These are phyloP conservation scores for Blastomyces gilchristii DNA, from an alignment of 2,329 filamentous ascomycete species.

Conservation along the genomic window DNA sequence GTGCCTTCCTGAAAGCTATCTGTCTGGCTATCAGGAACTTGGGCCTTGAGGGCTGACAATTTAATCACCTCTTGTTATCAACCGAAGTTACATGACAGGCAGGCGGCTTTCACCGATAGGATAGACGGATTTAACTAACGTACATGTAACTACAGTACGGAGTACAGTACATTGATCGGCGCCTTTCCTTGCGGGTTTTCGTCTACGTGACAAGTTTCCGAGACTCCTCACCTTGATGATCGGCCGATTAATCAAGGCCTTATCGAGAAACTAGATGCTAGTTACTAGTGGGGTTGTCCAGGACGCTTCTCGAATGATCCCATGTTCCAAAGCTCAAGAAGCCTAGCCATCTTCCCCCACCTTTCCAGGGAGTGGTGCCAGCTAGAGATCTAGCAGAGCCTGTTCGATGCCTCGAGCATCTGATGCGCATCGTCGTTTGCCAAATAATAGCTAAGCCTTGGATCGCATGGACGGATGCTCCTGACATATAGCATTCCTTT, in stretches of 20 bases:
- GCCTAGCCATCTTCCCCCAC: too few species aligned
- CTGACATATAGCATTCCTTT: not conserved
- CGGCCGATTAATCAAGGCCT: conserved; percentile 3
- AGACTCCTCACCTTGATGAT: not conserved
- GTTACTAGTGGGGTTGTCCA: not conserved
- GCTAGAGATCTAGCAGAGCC: not conserved
- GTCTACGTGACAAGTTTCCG: not conserved
- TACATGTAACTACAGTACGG: too few species aligned
- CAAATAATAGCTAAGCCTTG: not conserved
- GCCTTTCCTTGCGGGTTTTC: not conserved
- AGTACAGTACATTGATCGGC: not conserved
- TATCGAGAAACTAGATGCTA: not conserved
- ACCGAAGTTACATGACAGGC: not conserved
- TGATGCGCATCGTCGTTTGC: not conserved
- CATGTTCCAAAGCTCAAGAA: not conserved
- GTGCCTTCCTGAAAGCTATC: not conserved
- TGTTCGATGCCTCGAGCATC: not conserved
- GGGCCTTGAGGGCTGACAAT: not conserved
- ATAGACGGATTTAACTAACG: not conserved
- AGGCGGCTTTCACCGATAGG: not conserved
- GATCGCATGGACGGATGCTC: not conserved
- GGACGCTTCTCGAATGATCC: conserved; percentile 1
- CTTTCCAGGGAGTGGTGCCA: not conserved
- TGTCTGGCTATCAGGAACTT: not conserved
- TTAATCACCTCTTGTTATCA: not conserved